Base-by-base conservation (phyloP, 177 flowering plant genomes). In the Vitis hybrid region DNA sequence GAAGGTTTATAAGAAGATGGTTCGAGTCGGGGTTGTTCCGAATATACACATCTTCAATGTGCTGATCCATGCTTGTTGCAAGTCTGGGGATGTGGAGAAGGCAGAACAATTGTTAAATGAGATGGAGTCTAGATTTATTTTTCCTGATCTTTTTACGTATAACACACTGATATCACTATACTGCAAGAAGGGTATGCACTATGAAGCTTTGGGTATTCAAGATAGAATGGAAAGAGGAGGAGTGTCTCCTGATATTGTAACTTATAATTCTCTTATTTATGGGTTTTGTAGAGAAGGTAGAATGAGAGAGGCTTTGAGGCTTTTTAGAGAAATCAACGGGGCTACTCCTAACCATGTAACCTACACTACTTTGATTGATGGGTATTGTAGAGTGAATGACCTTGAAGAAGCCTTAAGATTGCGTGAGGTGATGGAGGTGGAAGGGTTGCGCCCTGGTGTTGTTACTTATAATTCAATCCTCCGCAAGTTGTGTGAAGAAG, bases 341-440 rank as follows among this genome's bases (percentile, higher is more conserved):
- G 86, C 61, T 19, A 64, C 60, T 65, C 89, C 97, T 21, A 94
- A 90, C 72, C 89, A 78, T 59, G 81, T 92, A 30, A 94, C 97
- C 8, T 94, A 88, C 74, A 89, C 97, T 60, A 94, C 93, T 50
- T 77, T 94, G 66, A 91, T 94, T 64, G 96, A 92, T 80, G 98
- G 98, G 3, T 87, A 83, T 75, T 92, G 94, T 74, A 82, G 96
- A 80, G 84, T 67, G 26, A 86, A 88, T 75, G 83, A 86, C 65
- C 80, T 88, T 6, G 81, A 75, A 51, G 90, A 89, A 78, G 97
- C 94, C 51, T 81, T 91, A 55, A 75, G 82, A 45, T 67, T 94
- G 79, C 82, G 76, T 12, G 70, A 82, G 40, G 84, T 71, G 64
- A 92, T 94, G 98, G 90, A 83, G 80, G 76, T 74, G 11, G 82